Percentiles rank a stretch among this genome's conserved stretches.
Evolutionary conservation across 225 moss, liverwort and hornwort genomes (phyloP).

Genomic region (Pleurozium schreberi): DNA sequence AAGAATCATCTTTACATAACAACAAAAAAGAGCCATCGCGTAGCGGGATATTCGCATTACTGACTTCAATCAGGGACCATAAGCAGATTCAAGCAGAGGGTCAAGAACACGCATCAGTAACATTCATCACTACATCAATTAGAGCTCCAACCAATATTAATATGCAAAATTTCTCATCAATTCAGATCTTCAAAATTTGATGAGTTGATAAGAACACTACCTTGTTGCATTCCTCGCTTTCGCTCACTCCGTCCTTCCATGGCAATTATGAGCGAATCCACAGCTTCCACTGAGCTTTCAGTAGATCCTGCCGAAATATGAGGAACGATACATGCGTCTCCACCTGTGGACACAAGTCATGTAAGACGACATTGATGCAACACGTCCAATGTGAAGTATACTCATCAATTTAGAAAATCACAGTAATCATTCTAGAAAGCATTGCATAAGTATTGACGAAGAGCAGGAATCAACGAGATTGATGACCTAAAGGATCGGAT

Average conservation of each 20-base stretch:
- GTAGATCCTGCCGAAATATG: not conserved
- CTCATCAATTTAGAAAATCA: not conserved
- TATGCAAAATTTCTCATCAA: not conserved
- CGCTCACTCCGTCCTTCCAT: slow-evolving; percentile 14
- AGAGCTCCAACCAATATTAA: not conserved
- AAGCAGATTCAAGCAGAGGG: not conserved
- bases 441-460: not conserved
- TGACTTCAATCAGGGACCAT: not conserved
- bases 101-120: not conserved
- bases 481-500: not conserved
- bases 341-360: slow-evolving; percentile 39
- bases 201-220: not conserved
- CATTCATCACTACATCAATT: not conserved
- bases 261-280: not conserved
- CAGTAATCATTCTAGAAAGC: not conserved
- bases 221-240: slow-evolving; percentile 25
- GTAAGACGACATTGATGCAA: not conserved
- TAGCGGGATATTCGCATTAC: not conserved
- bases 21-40: not conserved
- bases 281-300: not conserved
- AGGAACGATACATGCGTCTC: slow-evolving; percentile 87
- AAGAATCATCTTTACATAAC: not conserved
- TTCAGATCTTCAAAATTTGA: not conserved
- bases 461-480: not conserved
- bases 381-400: not conserved